Evolutionary conservation across 2,329 filamentous ascomycete genomes (phyloP).

Genomic region (Pezicula neosporulosa): DNA sequence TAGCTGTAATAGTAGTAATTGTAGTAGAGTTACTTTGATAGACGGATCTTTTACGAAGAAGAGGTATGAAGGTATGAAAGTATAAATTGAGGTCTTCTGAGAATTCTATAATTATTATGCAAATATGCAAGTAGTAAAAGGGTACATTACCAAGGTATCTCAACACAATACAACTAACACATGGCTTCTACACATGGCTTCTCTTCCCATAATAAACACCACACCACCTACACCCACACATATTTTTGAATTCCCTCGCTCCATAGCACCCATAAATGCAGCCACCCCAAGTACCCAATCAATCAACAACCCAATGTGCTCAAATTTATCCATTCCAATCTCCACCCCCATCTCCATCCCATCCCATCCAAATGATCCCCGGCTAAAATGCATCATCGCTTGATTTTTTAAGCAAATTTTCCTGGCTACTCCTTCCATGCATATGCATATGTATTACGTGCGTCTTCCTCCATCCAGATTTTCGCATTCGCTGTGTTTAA

Average conservation of each 20-base stretch:
- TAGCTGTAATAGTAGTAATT: too few relatives aligned
- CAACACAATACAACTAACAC: neutral
- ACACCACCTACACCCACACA: neutral
- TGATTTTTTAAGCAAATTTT: neutral
- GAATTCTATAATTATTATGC: too few relatives aligned
- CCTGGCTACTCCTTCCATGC: neutral
- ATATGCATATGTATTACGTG: neutral
- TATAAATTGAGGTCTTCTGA: too few relatives aligned
- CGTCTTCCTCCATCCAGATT: neutral
- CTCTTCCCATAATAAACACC: neutral
- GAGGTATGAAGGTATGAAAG: neutral
- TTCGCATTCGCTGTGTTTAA: neutral
- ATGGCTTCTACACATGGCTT: neutral
- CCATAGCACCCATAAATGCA: neutral
- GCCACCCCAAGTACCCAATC: too few relatives aligned
- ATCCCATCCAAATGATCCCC: neutral
- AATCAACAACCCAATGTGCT: neutral
- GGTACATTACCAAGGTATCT: neutral
- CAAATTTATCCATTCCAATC: neutral
- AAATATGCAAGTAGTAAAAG: too few relatives aligned
- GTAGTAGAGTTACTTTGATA: neutral
- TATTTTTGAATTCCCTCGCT: neutral
- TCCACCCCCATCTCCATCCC: too few relatives aligned
- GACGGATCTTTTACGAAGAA: neutral
- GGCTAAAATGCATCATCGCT: neutral